A percentile compares a stretch with the other conserved stretches of the same genome.
phyloP scores from a whole-genome alignment of 257 asterid genomes.

The Solanum piurae region DNA sequence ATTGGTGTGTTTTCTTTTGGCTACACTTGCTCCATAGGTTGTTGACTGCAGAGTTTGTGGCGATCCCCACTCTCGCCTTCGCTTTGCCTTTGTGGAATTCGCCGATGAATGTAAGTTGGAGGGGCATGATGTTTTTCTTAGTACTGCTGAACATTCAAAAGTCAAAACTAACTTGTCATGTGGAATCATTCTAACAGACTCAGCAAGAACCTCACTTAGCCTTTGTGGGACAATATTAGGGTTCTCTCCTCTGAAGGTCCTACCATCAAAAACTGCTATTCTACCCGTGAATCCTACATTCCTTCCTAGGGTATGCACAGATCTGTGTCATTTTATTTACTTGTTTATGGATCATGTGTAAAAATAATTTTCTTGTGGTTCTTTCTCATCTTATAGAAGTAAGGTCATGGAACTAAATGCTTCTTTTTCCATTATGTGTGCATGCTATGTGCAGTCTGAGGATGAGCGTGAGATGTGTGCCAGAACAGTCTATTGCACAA shows the following conservation, averaged over 20 bases:
- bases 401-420: background rate
- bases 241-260: slow-evolving; percentile 69
- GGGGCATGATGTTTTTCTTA: background rate
- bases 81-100: slow-evolving; percentile 96
- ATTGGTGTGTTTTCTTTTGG: background rate
- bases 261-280: slow-evolving; percentile 94
- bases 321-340: background rate
- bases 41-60: slow-evolving; percentile 98
- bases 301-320: slow-evolving; percentile 69
- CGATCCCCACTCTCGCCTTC: slow-evolving; percentile 96
- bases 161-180: background rate
- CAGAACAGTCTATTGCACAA: slow-evolving; percentile 92
- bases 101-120: slow-evolving; percentile 67
- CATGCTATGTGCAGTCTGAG: slow-evolving; percentile 46
- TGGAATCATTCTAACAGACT: slow-evolving; percentile 38
- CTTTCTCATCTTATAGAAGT: background rate
- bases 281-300: slow-evolving; percentile 94
- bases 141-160: background rate
- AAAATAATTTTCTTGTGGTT: background rate
- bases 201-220: slow-evolving; percentile 65
- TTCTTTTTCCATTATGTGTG: background rate
- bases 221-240: slow-evolving; percentile 71
- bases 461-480: slow-evolving; percentile 98
- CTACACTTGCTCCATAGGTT: slow-evolving; percentile 44
- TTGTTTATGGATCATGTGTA: background rate